These are phyloP conservation scores for Echria macrotheca DNA, from an alignment of 495 filamentous ascomycete genomes.

Conservation along the genomic window DNA sequence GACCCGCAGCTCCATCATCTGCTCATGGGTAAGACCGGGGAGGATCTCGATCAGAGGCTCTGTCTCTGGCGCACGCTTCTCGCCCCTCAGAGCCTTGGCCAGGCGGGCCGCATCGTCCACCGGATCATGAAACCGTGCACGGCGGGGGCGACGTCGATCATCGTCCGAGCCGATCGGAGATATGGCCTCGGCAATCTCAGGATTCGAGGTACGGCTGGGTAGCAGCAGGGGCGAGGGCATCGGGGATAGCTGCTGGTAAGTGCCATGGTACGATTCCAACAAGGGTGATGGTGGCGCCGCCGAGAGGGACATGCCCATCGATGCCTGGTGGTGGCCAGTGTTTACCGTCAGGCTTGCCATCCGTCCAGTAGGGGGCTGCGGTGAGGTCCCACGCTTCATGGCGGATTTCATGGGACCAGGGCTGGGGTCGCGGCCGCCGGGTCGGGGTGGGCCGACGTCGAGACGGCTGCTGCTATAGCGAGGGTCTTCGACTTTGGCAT, in stretches of 20 bases:
- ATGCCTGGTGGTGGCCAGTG: conserved; percentile 35
- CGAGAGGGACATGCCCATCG: conserved; percentile 33
- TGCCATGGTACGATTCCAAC: conserved; percentile 88
- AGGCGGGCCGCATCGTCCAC: conserved; percentile 70
- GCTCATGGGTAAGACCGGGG: conserved; percentile 75
- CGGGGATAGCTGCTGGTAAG: conserved; percentile 90
- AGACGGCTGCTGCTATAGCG: conserved; percentile 31
- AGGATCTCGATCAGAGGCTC: conserved; percentile 76
- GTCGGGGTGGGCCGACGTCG: conserved; percentile 13
- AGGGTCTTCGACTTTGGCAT: conserved; percentile 40
- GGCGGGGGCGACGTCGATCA: conserved; percentile 39
- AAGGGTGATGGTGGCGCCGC: conserved; percentile 74
- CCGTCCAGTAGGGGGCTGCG: conserved; percentile 43
- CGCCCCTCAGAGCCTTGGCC: conserved; percentile 65
- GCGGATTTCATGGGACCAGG: conserved; percentile 28
- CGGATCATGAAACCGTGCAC: conserved; percentile 71
- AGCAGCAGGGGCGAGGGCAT: conserved; percentile 75
- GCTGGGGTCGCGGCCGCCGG: conserved; percentile 25
- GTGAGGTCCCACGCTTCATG: conserved; percentile 40
- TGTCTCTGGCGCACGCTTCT: conserved; percentile 57
- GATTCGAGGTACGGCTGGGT: conserved; percentile 26
- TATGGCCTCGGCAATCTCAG: conserved; percentile 32
- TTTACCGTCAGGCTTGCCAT: conserved; percentile 42
- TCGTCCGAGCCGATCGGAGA: conserved; percentile 42
- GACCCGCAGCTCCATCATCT: conserved; percentile 72